Base-by-base conservation (phyloP, 495 filamentous ascomycete genomes). In the Talaromyces wortmannii region DNA sequence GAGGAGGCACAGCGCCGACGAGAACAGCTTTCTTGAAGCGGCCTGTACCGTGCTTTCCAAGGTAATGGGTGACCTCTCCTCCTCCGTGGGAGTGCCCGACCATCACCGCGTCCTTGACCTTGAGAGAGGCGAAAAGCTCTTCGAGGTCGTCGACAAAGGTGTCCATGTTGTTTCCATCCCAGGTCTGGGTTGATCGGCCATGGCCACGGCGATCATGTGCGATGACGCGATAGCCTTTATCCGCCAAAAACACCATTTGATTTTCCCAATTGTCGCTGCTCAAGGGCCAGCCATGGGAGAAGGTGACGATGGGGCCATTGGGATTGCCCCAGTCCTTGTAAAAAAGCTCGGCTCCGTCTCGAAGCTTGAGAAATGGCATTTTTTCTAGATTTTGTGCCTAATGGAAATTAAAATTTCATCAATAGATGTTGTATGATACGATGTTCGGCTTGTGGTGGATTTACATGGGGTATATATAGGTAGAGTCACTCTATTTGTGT, bases 11-110 rank as follows among this genome's bases (percentile, higher is more conserved):
- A 11, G 70, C 65, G 23, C 67, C 56, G 40, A 75, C 55, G 3
- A 75, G 62, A 36, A 72, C 72, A 10, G 66, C 67, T 46, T 69
- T 72, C 54, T 63, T 63, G 49, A 72, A 61, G 23, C 69, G 68
- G 29, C 43, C 29, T 5, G 68, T 70, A 53, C 70, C 71, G 49
- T 68, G 60, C 33, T 63, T 66, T 5, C 63, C 67, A 7, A 68
- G 57, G 48, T 59, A 76, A 42, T 58, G 68, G 18, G 63, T 61
- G 12, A 73, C 71, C 56, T 74, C 71, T 29, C 69, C 71, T 18
- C 71, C 73, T 23, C 73, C 73, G 30, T 72, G 72, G 0, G 69
- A 71, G 47, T 76, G 70, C 3, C 72, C 72, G 7, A 76, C 64
- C 55, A 76, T 61, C 43, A 66, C 59, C n/a, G 61, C 63, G 44